Percentiles rank a stretch among this genome's conserved stretches.
These are phyloP conservation scores for Fonsecaea erecta DNA, from an alignment of 2,329 filamentous ascomycete genomes.

Conservation along the genomic window DNA sequence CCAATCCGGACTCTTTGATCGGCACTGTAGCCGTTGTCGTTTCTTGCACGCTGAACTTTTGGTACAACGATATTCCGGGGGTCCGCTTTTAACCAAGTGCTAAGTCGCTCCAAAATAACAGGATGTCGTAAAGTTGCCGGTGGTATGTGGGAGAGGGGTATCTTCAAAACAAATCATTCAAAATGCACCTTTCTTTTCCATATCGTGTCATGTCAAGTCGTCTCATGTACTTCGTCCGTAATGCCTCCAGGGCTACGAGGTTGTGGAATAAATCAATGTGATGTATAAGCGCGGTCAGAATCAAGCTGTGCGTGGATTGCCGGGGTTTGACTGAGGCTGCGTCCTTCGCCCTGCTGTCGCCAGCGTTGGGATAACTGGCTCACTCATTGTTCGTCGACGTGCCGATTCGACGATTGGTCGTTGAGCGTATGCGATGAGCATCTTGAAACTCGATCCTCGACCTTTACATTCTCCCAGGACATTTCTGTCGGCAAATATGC, in stretches of 20 bases:
- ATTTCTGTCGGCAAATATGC: constrained; percentile 78
- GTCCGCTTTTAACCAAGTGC: constrained; percentile 4
- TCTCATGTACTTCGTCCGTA: constrained; percentile 18
- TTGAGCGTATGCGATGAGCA: constrained; percentile 89
- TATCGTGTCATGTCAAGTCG: constrained; percentile 14
- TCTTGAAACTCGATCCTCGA: constrained; percentile 82
- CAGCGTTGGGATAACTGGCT: constrained; percentile 33
- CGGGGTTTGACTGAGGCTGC: constrained; percentile 5
- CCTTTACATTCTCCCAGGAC: constrained; percentile 84
- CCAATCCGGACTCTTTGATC: constrained; percentile 19
- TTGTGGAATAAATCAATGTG: not conserved
- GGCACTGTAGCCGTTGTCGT: constrained; percentile 8
- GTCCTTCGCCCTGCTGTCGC: constrained; percentile 29
- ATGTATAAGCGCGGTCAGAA: constrained; percentile 4
- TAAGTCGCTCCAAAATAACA: constrained; percentile 15
- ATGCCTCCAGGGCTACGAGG: constrained; percentile 21
- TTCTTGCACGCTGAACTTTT: constrained; percentile 3
- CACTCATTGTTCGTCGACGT: constrained; percentile 51
- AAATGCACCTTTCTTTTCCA: constrained; percentile 9
- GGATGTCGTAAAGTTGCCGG: constrained; percentile 7
- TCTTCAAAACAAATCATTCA: constrained; percentile 17
- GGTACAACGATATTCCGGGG: constrained; percentile 5
- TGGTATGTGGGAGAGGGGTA: constrained; percentile 19
- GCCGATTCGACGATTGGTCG: constrained; percentile 60
- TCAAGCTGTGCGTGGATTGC: constrained; percentile 26